These are phyloP conservation scores for Pterocarpus santalinus DNA, from an alignment of 306 rosid species.

Conservation along the genomic window DNA sequence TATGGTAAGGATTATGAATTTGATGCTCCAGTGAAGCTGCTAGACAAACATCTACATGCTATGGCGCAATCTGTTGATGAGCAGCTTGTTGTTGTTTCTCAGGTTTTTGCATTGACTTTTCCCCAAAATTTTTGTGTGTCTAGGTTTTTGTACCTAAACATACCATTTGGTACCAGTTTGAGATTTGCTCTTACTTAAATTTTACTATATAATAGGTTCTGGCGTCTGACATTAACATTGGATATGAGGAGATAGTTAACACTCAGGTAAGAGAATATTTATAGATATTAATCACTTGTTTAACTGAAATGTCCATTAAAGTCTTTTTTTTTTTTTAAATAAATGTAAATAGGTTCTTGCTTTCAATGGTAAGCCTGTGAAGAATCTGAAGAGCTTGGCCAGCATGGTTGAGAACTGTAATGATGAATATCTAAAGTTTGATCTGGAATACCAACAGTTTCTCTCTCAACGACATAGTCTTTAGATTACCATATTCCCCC, in stretches of 20 bases:
- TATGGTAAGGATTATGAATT: constrained; percentile 87
- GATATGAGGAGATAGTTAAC: constrained; percentile 88
- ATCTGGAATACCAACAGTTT: constrained; percentile 90
- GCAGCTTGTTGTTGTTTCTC: constrained; percentile 86
- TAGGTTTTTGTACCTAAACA: neutral
- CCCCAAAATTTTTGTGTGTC: constrained; percentile 1
- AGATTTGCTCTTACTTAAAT: constrained; percentile 36
- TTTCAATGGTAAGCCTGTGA: constrained; percentile 85
- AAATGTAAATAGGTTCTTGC: constrained; percentile 66
- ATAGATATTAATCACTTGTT: neutral
- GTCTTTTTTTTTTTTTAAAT: neutral
- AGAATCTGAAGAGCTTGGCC: constrained; percentile 79
- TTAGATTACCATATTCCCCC: neutral
- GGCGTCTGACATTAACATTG: constrained; percentile 89
- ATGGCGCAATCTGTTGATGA: constrained; percentile 81
- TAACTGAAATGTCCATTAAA: neutral
- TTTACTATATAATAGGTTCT: constrained; percentile 65
- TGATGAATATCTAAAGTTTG: constrained; percentile 79
- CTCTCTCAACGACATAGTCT: constrained; percentile 7
- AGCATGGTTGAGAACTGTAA: constrained; percentile 79
- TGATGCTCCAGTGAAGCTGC: constrained; percentile 85
- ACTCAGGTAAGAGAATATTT: constrained; percentile 67
- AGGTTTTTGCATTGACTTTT: constrained; percentile 57
- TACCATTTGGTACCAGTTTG: neutral
- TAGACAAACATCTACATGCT: constrained; percentile 81